Base-by-base conservation (phyloP, 2,329 filamentous ascomycete species). In the Pseudonectria buxi region DNA sequence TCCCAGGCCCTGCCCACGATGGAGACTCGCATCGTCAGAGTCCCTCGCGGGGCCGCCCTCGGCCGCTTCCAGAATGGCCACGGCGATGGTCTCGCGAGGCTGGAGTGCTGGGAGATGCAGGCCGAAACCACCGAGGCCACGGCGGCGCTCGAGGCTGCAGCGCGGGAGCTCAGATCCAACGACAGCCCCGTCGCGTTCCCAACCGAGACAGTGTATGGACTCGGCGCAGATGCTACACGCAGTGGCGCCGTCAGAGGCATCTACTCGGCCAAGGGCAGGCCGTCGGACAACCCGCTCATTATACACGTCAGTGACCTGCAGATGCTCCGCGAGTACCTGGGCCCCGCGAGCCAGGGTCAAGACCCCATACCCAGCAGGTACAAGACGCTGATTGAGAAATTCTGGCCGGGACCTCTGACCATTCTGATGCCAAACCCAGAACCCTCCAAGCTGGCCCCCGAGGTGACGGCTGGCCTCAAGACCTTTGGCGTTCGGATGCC, bases 121-220 rank as follows among this genome's bases (percentile, higher is more conserved):
- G 39, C 47, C 1, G 51, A 56, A 6, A 47, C 58, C 6, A 44
- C 49, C 14, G 50, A 53, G 6, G 56, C 58, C 6, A 40, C 68
- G 26, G 50, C 47, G 2, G 56, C 62, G 16, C 69, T 94, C 26
- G 63, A 67, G 39, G 65, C 78, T 36, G 86, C 86, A 1, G 86
- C 85, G 3, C 56, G 70, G 10, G 71, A 80, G 45, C 67, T 95
- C 25, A 74, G 69, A 33, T 69, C 69, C 13, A 79, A 73, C 33
- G 73, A 86, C 55, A 73, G 74, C 4, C 92, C 92, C 4, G 87
- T 98, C 31, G 92, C 86, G 2, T 98, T 98, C 57, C 92, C 92
- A 1, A 98, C 92, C 0, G 92, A 98, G 64, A 98, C 92, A 1
- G 92, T 98, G 1, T 98, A 98, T 58, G 92, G 92, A 0, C 73